Evolutionary conservation across 2,329 filamentous ascomycete species (phyloP).

Genomic region (Alternaria alternata): DNA sequence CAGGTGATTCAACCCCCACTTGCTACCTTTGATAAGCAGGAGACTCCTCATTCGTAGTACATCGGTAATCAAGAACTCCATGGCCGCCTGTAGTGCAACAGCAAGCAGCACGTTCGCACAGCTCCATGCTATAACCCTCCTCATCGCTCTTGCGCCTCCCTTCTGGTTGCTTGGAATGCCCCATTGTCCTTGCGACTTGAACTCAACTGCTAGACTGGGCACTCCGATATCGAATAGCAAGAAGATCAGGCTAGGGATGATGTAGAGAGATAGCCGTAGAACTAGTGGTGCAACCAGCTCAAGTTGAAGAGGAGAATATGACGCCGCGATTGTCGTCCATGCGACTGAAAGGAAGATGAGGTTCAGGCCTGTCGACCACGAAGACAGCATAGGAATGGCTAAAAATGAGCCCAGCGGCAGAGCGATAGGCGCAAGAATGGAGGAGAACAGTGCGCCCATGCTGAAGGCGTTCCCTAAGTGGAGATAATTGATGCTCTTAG

Average conservation of each 20-base stretch:
- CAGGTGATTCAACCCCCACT: slow-evolving; percentile 66
- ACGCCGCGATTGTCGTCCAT: slow-evolving; percentile 83
- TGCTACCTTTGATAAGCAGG: slow-evolving; percentile 66
- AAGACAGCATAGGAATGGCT: slow-evolving; percentile 76
- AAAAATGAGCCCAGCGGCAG: slow-evolving; percentile 66
- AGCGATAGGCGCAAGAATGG: slow-evolving; percentile 42
- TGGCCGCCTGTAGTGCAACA: slow-evolving; percentile 61
- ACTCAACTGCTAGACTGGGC: slow-evolving; percentile 71
- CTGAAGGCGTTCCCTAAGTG: not conserved
- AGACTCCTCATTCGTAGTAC: slow-evolving; percentile 63
- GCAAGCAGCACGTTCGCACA: slow-evolving; percentile 64
- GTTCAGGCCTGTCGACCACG: slow-evolving; percentile 82
- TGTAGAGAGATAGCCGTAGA: slow-evolving; percentile 73
- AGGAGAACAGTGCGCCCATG: slow-evolving; percentile 41
- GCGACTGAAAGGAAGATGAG: slow-evolving; percentile 90
- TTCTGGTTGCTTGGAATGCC: slow-evolving; percentile 56
- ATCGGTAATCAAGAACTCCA: slow-evolving; percentile 65
- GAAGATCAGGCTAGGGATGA: slow-evolving; percentile 76
- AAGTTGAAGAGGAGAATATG: slow-evolving; percentile 76
- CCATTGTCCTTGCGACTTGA: slow-evolving; percentile 72
- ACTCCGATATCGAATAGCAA: slow-evolving; percentile 75
- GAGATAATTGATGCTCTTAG: not conserved
- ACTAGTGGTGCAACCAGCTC: slow-evolving; percentile 76
- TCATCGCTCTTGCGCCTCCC: slow-evolving; percentile 53
- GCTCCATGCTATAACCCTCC: slow-evolving; percentile 62